Evolutionary conservation across 306 rosid species (phyloP), one percentile per base, ranked within the genome.

Genomic region (Hylodesmum podocarpum): DNA sequence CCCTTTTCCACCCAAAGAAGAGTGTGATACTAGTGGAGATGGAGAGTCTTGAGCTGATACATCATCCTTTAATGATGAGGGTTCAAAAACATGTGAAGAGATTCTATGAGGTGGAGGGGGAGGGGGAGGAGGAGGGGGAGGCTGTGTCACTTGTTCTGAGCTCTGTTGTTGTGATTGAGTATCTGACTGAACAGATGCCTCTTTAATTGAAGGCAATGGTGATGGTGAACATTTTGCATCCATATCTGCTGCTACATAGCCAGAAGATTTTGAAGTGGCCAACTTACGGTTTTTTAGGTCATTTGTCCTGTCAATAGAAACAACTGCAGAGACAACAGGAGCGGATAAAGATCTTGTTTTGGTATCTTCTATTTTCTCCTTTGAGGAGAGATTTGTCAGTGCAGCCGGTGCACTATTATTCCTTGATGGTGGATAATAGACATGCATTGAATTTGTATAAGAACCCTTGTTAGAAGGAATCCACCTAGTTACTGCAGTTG

Each of bases 391-490:
- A 80, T 84, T 72, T 37, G 70, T 57, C 80, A 87, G 67, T 54
- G 85, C 85, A 59, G 94, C 84, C n/a, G 96, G 96, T 57, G 91
- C 87, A 72, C 90, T 83, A 37, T 91, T 89, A 72, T 78, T 79
- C 80, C 90, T 92, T 62, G 93, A 72, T 25, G 97, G 90, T 76
- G 98, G 96, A 86, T 95, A 89, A 40, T 81, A 85, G 29, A 95
- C 92, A 31, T 89, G 97, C 97, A 86, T 88, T 78, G 99, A 92
- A 85, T 85, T 89, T 41, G 78, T 64, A 75, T 86, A 83, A 28
- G 93, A 88, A 71, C 91, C 95, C 86, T 92, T 90, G 84, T 89
- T 91, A 43, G 97, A 68, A 54, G 99, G 91, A 79, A 87, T 86
- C 97, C 97, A 95, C 89, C 88, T 85, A 55, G 94, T 83, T 70